Conservation (phyloP, 2,329 filamentous ascomycete genomes). For the Cercospora sesami region DNA sequence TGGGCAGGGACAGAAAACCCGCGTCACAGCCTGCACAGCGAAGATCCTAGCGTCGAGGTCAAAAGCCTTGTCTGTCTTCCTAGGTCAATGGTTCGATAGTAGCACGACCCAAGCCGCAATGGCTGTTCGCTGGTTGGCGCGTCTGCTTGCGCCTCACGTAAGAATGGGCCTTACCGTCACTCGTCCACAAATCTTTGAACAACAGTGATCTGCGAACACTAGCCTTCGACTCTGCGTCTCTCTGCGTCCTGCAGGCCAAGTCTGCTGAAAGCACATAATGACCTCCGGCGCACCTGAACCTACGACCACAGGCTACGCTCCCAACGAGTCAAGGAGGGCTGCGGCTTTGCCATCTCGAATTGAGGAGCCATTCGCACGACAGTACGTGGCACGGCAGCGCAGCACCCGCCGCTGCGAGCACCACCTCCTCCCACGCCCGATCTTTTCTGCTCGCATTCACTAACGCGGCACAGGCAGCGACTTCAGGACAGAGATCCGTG, state of each 20-base stretch:
- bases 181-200: slow-evolving; percentile 29
- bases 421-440: background rate
- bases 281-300: slow-evolving; percentile 30
- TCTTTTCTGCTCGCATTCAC: background rate
- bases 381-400: slow-evolving; percentile 22
- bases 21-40: slow-evolving; percentile 31
- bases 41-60: slow-evolving; percentile 27
- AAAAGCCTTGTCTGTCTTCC: slow-evolving; percentile 26
- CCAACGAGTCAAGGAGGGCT: slow-evolving; percentile 30
- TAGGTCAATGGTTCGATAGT: slow-evolving; percentile 30
- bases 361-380: slow-evolving; percentile 31
- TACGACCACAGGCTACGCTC: slow-evolving; percentile 31
- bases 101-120: slow-evolving; percentile 31
- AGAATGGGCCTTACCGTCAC: slow-evolving; percentile 27
- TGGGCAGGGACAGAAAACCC: slow-evolving; percentile 27
- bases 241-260: slow-evolving; percentile 28
- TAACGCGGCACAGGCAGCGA: slow-evolving; percentile 30
- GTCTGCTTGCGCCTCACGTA: slow-evolving; percentile 30
- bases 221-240: slow-evolving; percentile 28
- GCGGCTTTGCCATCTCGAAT: slow-evolving; percentile 29
- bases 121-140: slow-evolving; percentile 29
- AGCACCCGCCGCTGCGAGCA: slow-evolving; percentile 9
- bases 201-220: slow-evolving; percentile 30
- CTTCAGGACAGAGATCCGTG: slow-evolving; percentile 35
- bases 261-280: slow-evolving; percentile 30